Base-by-base conservation (phyloP, 805 yeast species). In the Starmerella sp. region DNA sequence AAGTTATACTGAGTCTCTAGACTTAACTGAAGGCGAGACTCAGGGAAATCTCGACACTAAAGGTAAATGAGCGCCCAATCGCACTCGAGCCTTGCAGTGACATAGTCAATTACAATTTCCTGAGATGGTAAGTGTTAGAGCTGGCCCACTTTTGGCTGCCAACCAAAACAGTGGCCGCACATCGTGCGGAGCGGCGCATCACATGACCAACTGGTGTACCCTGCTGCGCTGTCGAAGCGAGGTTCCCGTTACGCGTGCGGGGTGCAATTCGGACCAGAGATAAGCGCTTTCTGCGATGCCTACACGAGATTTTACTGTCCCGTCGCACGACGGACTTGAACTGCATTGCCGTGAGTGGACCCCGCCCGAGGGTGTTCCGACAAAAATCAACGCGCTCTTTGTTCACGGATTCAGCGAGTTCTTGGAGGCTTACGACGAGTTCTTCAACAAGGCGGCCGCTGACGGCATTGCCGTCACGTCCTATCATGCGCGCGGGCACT, bases 401-500 rank as follows among this genome's bases (percentile, higher is more conserved):
- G 54, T 67, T 48, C 75, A 71, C 57, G 75, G 75, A 3, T 71
- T 71, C 53, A 60, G 68, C 37, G 75, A 71, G 55, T 65, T 62
- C 47, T 37, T 63, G 51, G 67, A 63, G 14, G 57, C 57, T 29
- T 71, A 68, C 60, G 64, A 65, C 49, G 60, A 62, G 17, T 60
- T 66, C 51, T 69, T 67, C 60, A 61, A 67, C 6, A 39, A 47
- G 2, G 54, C 71, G 6, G 64, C 69, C 5, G 56, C 48, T 11
- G 57, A 53, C 1, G 75, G 74, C 37, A 66, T 65, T 58, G 71
- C 66, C 47, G 66, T 69, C n/a, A 63, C 67, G 7, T 61, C 62
- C 11, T 69, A 66, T 53, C 75, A 72, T 56, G 73, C 69, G 62
- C 67, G 75, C 13, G 75, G 75, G 1, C 66, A 66, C 39, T 75